These are phyloP conservation scores for Umbelopsis sp. DNA, from an alignment of 371 early-diverging fungal species.

Conservation along the genomic window DNA sequence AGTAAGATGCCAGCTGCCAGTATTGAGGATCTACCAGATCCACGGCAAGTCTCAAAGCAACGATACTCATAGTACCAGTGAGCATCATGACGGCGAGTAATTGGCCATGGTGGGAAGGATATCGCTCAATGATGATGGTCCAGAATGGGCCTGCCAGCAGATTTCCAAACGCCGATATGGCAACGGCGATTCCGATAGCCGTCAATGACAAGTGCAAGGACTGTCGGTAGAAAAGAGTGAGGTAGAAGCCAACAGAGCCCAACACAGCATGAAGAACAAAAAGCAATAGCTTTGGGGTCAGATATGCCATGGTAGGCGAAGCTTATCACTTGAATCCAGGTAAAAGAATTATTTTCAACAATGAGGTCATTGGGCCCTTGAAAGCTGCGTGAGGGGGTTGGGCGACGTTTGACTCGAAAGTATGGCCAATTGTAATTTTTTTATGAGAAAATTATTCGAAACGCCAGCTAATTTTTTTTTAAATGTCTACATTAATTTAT, in stretches of 20 bases:
- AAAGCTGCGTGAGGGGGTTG: not conserved
- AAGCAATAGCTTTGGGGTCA: constrained; percentile 18
- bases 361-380: constrained; percentile 5
- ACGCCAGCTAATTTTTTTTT: too few relatives aligned
- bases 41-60: not conserved
- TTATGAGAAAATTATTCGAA: not conserved
- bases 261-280: constrained; percentile 18
- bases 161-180: constrained; percentile 15
- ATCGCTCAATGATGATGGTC: constrained; percentile 14
- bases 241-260: constrained; percentile 8
- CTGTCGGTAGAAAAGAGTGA: constrained; percentile 12
- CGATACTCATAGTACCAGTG: not conserved
- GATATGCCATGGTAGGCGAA: not conserved
- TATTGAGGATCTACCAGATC: not conserved
- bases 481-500: not conserved
- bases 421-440: not conserved
- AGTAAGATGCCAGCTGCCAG: not conserved
- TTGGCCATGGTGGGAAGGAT: not conserved
- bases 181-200: not conserved
- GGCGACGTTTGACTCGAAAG: not conserved
- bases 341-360: not conserved
- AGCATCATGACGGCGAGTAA: not conserved
- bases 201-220: not conserved
- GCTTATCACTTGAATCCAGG: not conserved
- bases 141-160: constrained; percentile 6